These are phyloP conservation scores for Ascochyta fabae DNA, from an alignment of 2,329 filamentous ascomycete species.

Conservation along the genomic window DNA sequence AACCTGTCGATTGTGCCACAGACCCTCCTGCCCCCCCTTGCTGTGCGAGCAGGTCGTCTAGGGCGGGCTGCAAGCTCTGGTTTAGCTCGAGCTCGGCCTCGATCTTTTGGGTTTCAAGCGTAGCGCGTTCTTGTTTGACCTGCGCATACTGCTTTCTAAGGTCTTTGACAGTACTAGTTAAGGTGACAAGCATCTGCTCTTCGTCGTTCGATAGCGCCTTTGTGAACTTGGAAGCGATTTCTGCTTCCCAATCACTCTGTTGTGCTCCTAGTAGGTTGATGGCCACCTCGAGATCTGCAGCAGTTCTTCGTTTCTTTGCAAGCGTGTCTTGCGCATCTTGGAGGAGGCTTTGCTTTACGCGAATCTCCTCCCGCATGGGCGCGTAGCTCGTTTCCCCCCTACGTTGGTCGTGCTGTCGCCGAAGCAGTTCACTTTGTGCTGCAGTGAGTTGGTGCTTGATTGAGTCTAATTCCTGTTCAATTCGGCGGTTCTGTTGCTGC, in stretches of 20 bases:
- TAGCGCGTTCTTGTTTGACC: conserved; percentile 73
- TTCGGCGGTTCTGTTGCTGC: conserved; percentile 66
- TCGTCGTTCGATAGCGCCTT: conserved; percentile 85
- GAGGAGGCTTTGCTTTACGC: conserved; percentile 75
- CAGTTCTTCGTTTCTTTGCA: conserved; percentile 70
- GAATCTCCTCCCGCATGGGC: conserved; percentile 77
- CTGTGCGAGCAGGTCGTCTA: conserved; percentile 73
- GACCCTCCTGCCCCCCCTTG: conserved; percentile 61
- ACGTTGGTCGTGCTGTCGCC: conserved; percentile 77
- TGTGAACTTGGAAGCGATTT: conserved; percentile 87
- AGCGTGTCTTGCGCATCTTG: conserved; percentile 76
- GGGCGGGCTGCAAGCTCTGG: conserved; percentile 84
- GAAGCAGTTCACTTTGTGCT: conserved; percentile 83
- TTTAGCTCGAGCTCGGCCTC: conserved; percentile 84
- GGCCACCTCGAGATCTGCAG: conserved; percentile 71
- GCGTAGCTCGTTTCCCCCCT: conserved; percentile 84
- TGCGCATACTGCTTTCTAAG: conserved; percentile 79
- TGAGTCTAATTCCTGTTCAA: conserved; percentile 73
- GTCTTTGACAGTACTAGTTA: conserved; percentile 73
- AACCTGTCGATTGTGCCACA: conserved; percentile 58
- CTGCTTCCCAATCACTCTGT: conserved; percentile 76
- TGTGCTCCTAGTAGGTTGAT: conserved; percentile 69
- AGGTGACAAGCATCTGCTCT: conserved; percentile 76
- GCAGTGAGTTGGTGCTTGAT: conserved; percentile 89
- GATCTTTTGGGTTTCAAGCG: conserved; percentile 80